Base-by-base conservation (phyloP, 768 basidiomycete genomes). In the Termitomyces bulborhizus region DNA sequence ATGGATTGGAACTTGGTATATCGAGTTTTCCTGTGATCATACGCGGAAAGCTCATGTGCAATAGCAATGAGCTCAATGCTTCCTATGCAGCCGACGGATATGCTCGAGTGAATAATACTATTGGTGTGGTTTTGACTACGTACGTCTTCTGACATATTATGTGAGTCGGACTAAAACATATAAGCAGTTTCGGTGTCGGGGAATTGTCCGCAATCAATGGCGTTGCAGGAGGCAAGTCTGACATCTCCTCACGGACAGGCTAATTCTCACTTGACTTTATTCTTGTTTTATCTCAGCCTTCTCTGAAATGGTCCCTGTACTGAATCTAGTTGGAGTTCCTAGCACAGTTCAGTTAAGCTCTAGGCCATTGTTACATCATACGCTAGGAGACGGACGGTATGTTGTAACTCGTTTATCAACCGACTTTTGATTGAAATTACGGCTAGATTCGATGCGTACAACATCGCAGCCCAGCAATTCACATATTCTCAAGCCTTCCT, bases 61-160 rank as follows among this genome's bases (percentile, higher is more conserved):
- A 0, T 56, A 90, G 89, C 60, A 91, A 92, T 57, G 88, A 93
- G 66, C 76, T 94, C 49, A 91, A 93, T 60, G 88, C 90, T 0
- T 78, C 90, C 0, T 97, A 97, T 68, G 94, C 94, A n/a, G 91
- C 91, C 0, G 93, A 95, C 63, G 94, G 94, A 8, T 96, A 96
- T 68, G 90, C 94, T 21, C 81, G 95, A 55, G 84, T 94, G 47
- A 94, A 93, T 60, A 82, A 85, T 47, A 73, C 81, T 61, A 71
- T 92, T 49, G 90, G 89, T 48, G 90, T 84, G 6, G 69, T 93
- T 6, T 70, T 80, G 32, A 96, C 94, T 8, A 96, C 88, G 86
- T 87, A 62, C 18, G 75, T 64, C 0, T 12, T 27, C 27, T 3
- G 13, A 24, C 4, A 27, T 53, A 7, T 37, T 39, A 32, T 21